Percentiles rank a stretch among this genome's conserved stretches.
phyloP scores from a whole-genome alignment of 495 filamentous ascomycete genomes.

The Choiromyces venosus region DNA sequence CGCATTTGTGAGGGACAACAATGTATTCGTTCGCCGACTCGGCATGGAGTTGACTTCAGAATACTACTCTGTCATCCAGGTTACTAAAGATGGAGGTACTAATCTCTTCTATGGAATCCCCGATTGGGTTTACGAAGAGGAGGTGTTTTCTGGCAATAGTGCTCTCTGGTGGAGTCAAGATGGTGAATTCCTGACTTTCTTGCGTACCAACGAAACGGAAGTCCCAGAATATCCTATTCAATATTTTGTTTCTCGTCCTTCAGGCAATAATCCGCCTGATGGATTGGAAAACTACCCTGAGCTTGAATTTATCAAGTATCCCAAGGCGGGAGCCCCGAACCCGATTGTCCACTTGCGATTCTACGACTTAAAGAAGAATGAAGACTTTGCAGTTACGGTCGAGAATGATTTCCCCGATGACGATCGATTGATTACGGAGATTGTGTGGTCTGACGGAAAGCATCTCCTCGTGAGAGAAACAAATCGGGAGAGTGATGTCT shows the following conservation, averaged over 20 bases:
- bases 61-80: slow-evolving; percentile 53
- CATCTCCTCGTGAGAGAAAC: slow-evolving; percentile 84
- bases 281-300: slow-evolving; percentile 90
- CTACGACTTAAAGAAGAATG: slow-evolving; percentile 74
- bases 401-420: slow-evolving; percentile 71
- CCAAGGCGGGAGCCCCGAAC: slow-evolving; percentile 90
- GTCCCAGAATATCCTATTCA: slow-evolving; percentile 93
- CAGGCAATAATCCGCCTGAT: slow-evolving; percentile 61
- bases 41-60: slow-evolving; percentile 47
- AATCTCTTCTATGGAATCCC: slow-evolving; percentile 95
- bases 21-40: slow-evolving; percentile 74
- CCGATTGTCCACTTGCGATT: slow-evolving; percentile 81
- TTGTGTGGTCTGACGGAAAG: slow-evolving; percentile 75
- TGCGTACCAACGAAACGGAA: slow-evolving; percentile 84
- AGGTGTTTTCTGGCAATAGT: slow-evolving; percentile 73
- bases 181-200: slow-evolving; percentile 79
- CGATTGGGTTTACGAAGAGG: slow-evolving; percentile 98
- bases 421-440: slow-evolving; percentile 84
- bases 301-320: slow-evolving; percentile 88
- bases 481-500: slow-evolving; percentile 85
- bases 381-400: slow-evolving; percentile 73
- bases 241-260: slow-evolving; percentile 85
- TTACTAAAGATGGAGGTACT: slow-evolving; percentile 78
- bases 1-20: slow-evolving; percentile 80
- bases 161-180: slow-evolving; percentile 93